Evolutionary conservation across 1,139 yeast genomes (phyloP), one percentile per base, ranked within the genome.

Genomic region (Petasospora fabianii): DNA sequence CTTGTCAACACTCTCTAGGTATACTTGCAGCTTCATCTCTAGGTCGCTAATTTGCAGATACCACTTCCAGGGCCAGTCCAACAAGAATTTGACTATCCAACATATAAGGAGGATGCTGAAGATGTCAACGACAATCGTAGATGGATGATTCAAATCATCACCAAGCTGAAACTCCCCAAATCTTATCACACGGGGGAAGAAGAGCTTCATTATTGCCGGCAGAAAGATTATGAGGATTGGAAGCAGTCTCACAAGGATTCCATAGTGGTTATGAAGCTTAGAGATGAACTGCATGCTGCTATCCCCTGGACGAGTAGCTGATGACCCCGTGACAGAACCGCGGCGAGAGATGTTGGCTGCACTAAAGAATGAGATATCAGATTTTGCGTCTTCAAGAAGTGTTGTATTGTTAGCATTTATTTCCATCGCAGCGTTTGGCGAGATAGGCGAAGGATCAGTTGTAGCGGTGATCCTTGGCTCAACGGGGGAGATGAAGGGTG

Each of bases 31-130:
- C 34, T 41, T 47, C 27, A 24, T 6, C 26, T 43, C 44, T 27
- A 48, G 31, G 2, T 38, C 44, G 20, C 34, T 36, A 8, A 50
- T 47, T 21, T 45, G 54, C 2, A 27, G 15, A 31, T 43, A 47
- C 54, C 54, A 50, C 16, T 45, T 47, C 54, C 54, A 50, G 1
- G 54, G 54, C 54, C 54, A 50, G 20, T 48, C 52, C 22, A 50
- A 30, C 3, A 50, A 26, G 21, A 47, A 47, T 30, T 45, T 48
- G 16, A 49, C 16, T 2, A 43, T 41, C 53, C 53, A 49, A 24
- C 51, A 49, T 3, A 49, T 36, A 22, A 47, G 20, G 21, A 47
- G 12, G 6, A 49, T 38, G 5, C 48, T 46, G 17, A 46, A 48
- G 3, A 44, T 24, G 30, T 46, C 51, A 19, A 47, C 46, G 8